A percentile compares a stretch with the other conserved stretches of the same genome.
Evolutionary conservation across 2,329 filamentous ascomycete genomes (phyloP).

Genomic region (Aspergillus melleus): DNA sequence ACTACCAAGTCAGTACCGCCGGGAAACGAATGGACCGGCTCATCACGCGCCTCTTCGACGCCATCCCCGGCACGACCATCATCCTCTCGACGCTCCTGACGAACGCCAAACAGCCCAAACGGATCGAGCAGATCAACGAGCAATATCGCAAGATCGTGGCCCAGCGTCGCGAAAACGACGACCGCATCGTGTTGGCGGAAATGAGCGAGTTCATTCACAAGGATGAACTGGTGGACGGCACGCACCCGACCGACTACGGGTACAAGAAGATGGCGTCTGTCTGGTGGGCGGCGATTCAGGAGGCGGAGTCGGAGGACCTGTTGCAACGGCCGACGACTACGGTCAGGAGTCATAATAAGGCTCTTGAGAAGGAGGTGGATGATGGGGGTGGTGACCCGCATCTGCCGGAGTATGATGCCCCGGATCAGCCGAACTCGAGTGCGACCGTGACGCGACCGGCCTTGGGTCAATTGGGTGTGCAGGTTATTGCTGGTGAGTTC

Average conservation of each 20-base stretch:
- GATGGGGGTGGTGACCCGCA: neutral
- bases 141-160: slow-evolving; percentile 27
- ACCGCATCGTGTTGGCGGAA: slow-evolving; percentile 26
- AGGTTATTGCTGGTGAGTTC: neutral
- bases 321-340: neutral
- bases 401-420: neutral
- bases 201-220: slow-evolving; percentile 22
- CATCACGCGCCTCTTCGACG: slow-evolving; percentile 24
- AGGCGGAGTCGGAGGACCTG: slow-evolving; percentile 10
- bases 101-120: slow-evolving; percentile 8
- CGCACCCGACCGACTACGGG: slow-evolving; percentile 23
- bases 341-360: neutral
- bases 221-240: slow-evolving; percentile 20
- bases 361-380: neutral
- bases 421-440: neutral
- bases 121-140: slow-evolving; percentile 19
- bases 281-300: slow-evolving; percentile 28
- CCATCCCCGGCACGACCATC: slow-evolving; percentile 26
- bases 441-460: neutral
- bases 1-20: slow-evolving; percentile 17
- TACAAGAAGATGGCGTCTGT: slow-evolving; percentile 29
- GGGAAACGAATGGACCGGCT: slow-evolving; percentile 29
- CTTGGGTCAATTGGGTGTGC: neutral
- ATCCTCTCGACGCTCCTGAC: slow-evolving; percentile 35
- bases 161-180: slow-evolving; percentile 15